phyloP scores from a whole-genome alignment of 495 filamentous ascomycete species.

The Pseudomonodictys pantanalensis region DNA sequence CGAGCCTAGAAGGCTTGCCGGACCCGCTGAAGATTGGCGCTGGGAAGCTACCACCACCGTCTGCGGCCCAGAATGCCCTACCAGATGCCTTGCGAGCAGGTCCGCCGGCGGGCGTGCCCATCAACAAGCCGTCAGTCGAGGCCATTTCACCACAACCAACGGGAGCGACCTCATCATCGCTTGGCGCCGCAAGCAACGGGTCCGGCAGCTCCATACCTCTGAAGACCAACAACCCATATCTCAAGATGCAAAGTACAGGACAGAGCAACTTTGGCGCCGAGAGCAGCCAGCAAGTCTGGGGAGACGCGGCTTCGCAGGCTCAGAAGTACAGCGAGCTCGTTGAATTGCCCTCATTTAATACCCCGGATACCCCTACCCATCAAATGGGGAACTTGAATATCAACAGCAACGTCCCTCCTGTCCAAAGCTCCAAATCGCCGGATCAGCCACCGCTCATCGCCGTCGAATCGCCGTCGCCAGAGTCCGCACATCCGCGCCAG shows the following conservation, averaged over 20 bases:
- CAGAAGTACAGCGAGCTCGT: conserved; percentile 16
- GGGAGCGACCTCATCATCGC: conserved; percentile 20
- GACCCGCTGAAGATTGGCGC: conserved; percentile 30
- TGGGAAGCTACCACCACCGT: conserved; percentile 7
- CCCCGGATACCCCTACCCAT: conserved; percentile 17
- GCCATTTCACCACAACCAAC: conserved; percentile 8
- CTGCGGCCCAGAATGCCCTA: conserved; percentile 5
- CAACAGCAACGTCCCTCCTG: conserved; percentile 10
- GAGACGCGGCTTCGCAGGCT: conserved; percentile 15
- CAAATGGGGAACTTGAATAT: conserved; percentile 4
- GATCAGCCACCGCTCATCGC: conserved; percentile 29
- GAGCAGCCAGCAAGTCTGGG: conserved; percentile 35
- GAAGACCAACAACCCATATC: conserved; percentile 36
- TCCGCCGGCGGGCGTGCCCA: conserved; percentile 19
- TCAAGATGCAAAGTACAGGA: conserved; percentile 28
- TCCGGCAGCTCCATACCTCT: conserved; percentile 27
- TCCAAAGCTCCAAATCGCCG: background rate
- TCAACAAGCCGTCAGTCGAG: conserved; percentile 22
- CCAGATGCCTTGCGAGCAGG: conserved; percentile 31
- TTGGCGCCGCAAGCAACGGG: conserved; percentile 17
- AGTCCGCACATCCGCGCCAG: conserved; percentile 14
- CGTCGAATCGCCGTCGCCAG: conserved; percentile 18
- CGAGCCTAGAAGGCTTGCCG: conserved; percentile 22
- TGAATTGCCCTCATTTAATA: conserved; percentile 27
- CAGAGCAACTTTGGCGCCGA: conserved; percentile 32